Base-by-base conservation (phyloP, 2,329 filamentous ascomycete species). In the Chaetoscypha palmicola region DNA sequence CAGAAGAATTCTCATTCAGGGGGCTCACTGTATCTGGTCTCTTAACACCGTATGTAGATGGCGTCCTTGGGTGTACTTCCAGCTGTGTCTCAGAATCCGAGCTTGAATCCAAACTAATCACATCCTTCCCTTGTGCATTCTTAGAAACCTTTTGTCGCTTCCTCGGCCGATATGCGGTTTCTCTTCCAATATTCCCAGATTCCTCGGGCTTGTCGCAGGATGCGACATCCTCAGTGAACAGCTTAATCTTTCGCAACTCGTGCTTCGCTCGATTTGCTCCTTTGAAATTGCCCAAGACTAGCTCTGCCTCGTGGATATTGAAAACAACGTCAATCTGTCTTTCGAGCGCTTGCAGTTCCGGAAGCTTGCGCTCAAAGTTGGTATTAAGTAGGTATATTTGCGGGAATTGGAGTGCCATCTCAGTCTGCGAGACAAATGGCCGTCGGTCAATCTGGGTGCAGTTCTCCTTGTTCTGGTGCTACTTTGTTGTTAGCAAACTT, bases 211-310 rank as follows among this genome's bases (percentile, higher is more conserved):
- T 17, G 19, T 20, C 5, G 7, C 16, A 20, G 14, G 16, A 30
- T 45, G 17, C 37, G 11, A 47, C 43, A n/a, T 57, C 50, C 21
- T 49, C 45, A 2, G 51, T 54, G 11, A 65, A 61, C 2, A 95
- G 54, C 11, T 79, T 81, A 35, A 77, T 73, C 5, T 77, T 73
- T 41, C 86, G 74, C 48, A 97, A 68, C 64, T 97, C 91, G 55
- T 94, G 81, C 36, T 76, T 71, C 1, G 87, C 87, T 14, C 91
- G 75, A 55, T 79, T 74, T 51, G 77, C 81, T 43, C 77, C 81
- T 1, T 72, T 71, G 24, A 94, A 73, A 52, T 81, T 86, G 2
- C 85, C 88, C 22, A 97, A 62, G 2, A 95, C 70, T 2, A 96
- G 63, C 3, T 76, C 71, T 1, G 88, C 88, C 62, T 91, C 83